A percentile compares a stretch with the other conserved stretches of the same genome.
Evolutionary conservation across 2,329 filamentous ascomycete genomes (phyloP).

Genomic region (Neonectria sp.): DNA sequence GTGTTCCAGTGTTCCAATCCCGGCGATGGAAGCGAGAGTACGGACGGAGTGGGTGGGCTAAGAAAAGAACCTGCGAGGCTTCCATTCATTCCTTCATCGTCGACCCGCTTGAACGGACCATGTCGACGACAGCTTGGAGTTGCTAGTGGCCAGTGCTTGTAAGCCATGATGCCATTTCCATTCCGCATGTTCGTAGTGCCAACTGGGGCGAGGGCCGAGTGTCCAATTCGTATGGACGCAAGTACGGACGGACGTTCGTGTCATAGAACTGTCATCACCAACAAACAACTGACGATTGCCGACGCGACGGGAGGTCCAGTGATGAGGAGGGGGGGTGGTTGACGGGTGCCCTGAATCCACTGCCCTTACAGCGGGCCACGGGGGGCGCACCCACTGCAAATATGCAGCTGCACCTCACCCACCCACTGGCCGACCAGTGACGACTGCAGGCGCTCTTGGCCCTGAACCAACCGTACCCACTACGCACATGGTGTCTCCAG

Average conservation of each 20-base stretch:
- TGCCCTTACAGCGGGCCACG: not conserved
- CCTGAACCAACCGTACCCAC: constrained; percentile 21
- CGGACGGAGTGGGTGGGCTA: constrained; percentile 8
- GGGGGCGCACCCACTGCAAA: not conserved
- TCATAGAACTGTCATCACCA: not conserved
- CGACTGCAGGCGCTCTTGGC: not conserved
- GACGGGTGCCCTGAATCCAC: too few relatives aligned
- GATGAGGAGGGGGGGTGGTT: too few relatives aligned
- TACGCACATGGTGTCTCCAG: constrained; percentile 39
- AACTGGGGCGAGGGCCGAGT: too few relatives aligned
- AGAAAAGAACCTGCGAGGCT: constrained; percentile 13
- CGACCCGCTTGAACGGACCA: constrained; percentile 20
- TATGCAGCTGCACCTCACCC: too few relatives aligned
- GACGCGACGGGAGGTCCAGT: not conserved
- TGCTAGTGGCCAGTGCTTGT: not conserved
- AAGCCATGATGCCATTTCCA: constrained; percentile 9
- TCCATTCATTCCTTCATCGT: constrained; percentile 8
- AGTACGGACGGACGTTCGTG: not conserved
- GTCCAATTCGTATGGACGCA: not conserved
- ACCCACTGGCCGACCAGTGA: not conserved
- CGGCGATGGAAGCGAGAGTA: constrained; percentile 21
- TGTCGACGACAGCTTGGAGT: constrained; percentile 7
- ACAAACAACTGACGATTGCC: not conserved
- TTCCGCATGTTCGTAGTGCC: too few relatives aligned
- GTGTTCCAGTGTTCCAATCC: not conserved